These are phyloP conservation scores for Aristolochia californica DNA, from an alignment of 164 flowering plant genomes.

Conservation along the genomic window DNA sequence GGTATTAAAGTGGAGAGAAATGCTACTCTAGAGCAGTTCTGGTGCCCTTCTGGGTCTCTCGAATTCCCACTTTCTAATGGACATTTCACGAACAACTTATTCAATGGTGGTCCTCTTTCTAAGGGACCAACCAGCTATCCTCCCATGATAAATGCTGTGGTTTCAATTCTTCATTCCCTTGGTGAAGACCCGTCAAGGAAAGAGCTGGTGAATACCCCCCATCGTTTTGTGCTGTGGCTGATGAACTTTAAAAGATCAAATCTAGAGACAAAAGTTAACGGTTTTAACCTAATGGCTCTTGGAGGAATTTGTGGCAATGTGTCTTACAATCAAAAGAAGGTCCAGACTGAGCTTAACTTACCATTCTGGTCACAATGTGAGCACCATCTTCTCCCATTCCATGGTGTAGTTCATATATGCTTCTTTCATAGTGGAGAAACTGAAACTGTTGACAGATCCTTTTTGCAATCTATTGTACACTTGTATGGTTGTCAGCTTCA, in stretches of 20 bases:
- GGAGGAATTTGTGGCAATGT: constrained; percentile 8
- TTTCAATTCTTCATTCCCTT: constrained; percentile 48
- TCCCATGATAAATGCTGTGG: constrained; percentile 51
- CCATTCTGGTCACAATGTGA: constrained; percentile 90
- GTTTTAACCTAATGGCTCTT: constrained; percentile 17
- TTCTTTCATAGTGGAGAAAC: constrained; percentile 33
- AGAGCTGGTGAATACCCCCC: constrained; percentile 69
- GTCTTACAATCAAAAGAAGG: constrained; percentile 10
- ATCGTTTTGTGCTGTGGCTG: constrained; percentile 73
- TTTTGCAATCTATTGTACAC: constrained; percentile 65
- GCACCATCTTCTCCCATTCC: constrained; percentile 93
- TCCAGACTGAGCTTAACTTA: constrained; percentile 54
- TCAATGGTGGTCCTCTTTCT: constrained; percentile 13
- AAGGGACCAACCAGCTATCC: constrained; percentile 23
- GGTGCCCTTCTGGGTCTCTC: constrained; percentile 59
- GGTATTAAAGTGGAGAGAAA: constrained; percentile 33
- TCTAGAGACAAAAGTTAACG: constrained; percentile 50
- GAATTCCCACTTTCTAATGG: constrained; percentile 18
- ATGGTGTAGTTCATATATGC: constrained; percentile 84
- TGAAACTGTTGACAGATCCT: constrained; percentile 30
- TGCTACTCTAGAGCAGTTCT: constrained; percentile 18
- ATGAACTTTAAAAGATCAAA: constrained; percentile 56
- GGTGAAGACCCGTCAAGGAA: constrained; percentile 81
- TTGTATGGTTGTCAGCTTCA: constrained; percentile 87
- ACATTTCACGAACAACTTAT: constrained; percentile 12